Evolutionary conservation across 768 basidiomycete species (phyloP), one percentile per base, ranked within the genome.

Genomic region (Lactarius psammicola): DNA sequence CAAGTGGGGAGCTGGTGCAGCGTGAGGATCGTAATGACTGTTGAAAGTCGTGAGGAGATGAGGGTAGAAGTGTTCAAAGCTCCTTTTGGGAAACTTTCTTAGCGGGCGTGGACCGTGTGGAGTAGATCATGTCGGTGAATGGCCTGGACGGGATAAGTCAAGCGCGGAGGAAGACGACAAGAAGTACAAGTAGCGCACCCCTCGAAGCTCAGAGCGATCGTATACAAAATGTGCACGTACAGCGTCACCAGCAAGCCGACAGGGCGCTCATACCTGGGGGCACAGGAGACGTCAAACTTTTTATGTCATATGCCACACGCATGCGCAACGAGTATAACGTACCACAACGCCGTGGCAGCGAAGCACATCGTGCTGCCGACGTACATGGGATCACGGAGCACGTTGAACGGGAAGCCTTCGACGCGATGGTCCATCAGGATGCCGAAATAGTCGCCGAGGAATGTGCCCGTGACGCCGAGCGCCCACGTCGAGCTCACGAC

Each of bases 381-480:
- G 74, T 99, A 98, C 96, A 99, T 99, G 0, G 96, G 96, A 75
- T 97, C 89, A 23, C 85, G 81, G 49, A 95, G 81, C 56, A 97
- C 83, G 74, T 96, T 96, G 82, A 98, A 99, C 0, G 96, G 96
- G 81, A 99, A 99, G 26, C 91, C 89, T 72, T 94, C 89, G n/a
- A 98, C 95, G 59, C 92, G 82, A 66, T 88, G 81, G 72, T 93
- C 87, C 94, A 90, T 94, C 68, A 92, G 77, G 66, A 93, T 91
- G 4, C 90, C 92, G 69, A 94, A 92, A 73, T 92, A 92, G 73
- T 90, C 90, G 1, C 79, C 90, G 55, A 93, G 80, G 80, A 95
- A 97, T 2, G 94, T 97, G 42, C 95, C 96, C 2, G 96, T 98
- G 71, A 98, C 78, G 2, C 96, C 96, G 6, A 99, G 78, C 0